Conservation (phyloP, 2,329 filamentous ascomycete genomes). For the Biscogniauxia mediterranea region DNA sequence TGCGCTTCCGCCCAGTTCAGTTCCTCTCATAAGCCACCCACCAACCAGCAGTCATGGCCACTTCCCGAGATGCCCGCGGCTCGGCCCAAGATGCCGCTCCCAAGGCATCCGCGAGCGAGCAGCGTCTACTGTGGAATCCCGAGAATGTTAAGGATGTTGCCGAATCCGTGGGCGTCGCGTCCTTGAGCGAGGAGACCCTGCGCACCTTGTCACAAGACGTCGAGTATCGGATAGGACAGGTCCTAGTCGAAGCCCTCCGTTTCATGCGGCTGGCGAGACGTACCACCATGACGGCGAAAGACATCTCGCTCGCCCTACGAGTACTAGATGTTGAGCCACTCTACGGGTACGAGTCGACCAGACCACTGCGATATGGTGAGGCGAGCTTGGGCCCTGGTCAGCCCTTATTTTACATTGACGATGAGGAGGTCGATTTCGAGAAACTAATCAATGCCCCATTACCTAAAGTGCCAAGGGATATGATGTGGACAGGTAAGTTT, state of each 20-base stretch:
- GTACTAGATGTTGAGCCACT: slow-evolving; percentile 91
- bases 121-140: slow-evolving; percentile 77
- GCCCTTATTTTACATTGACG: slow-evolving; percentile 94
- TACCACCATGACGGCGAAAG: slow-evolving; percentile 83
- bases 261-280: slow-evolving; percentile 92
- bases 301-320: slow-evolving; percentile 81
- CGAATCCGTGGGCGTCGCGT: slow-evolving; percentile 86
- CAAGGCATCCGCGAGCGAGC: slow-evolving; percentile 23
- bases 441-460: slow-evolving; percentile 96
- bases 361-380: slow-evolving; percentile 87
- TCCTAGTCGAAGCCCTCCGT: slow-evolving; percentile 89
- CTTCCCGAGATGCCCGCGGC: slow-evolving; percentile 22
- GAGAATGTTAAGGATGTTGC: slow-evolving; percentile 96
- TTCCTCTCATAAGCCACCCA: background rate
- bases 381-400: slow-evolving; percentile 91
- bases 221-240: slow-evolving; percentile 90
- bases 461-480: slow-evolving; percentile 90
- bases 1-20: background rate
- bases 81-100: slow-evolving; percentile 20
- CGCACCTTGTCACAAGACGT: slow-evolving; percentile 89
- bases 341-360: slow-evolving; percentile 92
- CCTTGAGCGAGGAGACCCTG: slow-evolving; percentile 79
- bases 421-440: slow-evolving; percentile 98
- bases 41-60: slow-evolving; percentile 21
- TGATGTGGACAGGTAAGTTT: slow-evolving; percentile 76